These are phyloP conservation scores for Nakazawaea ambrosiae DNA, from an alignment of 805 yeast species.

Conservation along the genomic window DNA sequence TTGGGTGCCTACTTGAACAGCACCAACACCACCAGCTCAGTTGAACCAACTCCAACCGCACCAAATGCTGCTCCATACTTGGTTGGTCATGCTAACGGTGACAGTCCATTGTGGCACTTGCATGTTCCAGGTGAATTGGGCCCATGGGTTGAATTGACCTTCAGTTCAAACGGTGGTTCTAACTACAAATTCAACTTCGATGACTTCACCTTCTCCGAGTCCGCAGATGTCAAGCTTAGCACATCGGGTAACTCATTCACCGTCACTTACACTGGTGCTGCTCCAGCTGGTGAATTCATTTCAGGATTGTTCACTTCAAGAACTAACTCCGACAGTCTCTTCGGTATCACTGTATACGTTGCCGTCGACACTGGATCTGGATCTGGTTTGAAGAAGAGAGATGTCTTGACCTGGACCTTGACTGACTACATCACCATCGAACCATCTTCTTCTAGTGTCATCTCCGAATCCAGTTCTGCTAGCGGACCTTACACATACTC, in stretches of 20 bases:
- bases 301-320: constrained; percentile 5
- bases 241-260: constrained; percentile 8
- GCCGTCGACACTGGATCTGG: constrained; percentile 9
- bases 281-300: constrained; percentile 9
- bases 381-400: constrained; percentile 9
- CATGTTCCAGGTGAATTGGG: constrained; percentile 9
- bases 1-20: constrained; percentile 7
- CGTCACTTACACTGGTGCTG: constrained; percentile 8
- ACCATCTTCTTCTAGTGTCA: not conserved
- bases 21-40: not conserved
- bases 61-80: constrained; percentile 8
- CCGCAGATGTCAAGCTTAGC: constrained; percentile 1
- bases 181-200: constrained; percentile 9
- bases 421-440: constrained; percentile 6
- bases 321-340: not conserved
- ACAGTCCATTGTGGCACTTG: constrained; percentile 10
- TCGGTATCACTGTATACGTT: constrained; percentile 10
- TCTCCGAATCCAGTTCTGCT: constrained; percentile 5
- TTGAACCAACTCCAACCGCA: not conserved
- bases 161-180: constrained; percentile 8
- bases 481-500: constrained; percentile 8
- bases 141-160: constrained; percentile 10
- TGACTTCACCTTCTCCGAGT: constrained; percentile 3
- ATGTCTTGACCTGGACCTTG: constrained; percentile 11
- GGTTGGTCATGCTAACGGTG: constrained; percentile 4